Conservation (phyloP, 345 rosid genomes). For the Euclidium syriacum region DNA sequence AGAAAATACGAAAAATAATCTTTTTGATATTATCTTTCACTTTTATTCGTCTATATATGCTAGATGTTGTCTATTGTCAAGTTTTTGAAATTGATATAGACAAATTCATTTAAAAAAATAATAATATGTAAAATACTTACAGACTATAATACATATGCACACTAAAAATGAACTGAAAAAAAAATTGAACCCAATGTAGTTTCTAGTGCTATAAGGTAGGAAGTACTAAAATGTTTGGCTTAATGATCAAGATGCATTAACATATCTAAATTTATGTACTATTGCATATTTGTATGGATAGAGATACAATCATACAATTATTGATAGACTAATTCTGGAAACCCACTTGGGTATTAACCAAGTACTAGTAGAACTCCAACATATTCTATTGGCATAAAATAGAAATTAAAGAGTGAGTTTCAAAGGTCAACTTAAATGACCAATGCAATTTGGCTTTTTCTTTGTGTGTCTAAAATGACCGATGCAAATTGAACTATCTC, state of each 20-base stretch:
- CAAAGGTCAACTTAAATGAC: conserved; percentile 15
- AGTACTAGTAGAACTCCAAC: not conserved
- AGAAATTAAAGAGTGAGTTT: not conserved
- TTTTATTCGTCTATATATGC: too few species aligned
- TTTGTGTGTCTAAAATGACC: not conserved
- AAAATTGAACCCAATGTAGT: not conserved
- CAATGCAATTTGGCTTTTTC: not conserved
- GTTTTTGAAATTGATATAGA: too few species aligned
- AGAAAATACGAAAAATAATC: too few species aligned
- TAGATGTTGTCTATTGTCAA: too few species aligned
- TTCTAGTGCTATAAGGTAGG: too few species aligned
- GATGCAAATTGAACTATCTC: conserved; percentile 10
- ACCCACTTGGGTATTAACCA: not conserved
- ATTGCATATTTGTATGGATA: not conserved
- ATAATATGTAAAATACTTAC: too few species aligned
- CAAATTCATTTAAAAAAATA: too few species aligned
- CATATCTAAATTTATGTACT: not conserved
- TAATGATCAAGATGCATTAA: not conserved
- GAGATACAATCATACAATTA: not conserved
- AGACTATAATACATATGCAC: too few species aligned
- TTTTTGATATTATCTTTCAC: too few species aligned
- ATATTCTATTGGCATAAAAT: not conserved
- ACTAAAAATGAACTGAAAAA: not conserved
- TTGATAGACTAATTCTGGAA: not conserved
- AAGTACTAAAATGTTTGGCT: not conserved